Evolutionary conservation across 305 asterid genomes (phyloP).

Genomic region (Fraxinus paxiana): DNA sequence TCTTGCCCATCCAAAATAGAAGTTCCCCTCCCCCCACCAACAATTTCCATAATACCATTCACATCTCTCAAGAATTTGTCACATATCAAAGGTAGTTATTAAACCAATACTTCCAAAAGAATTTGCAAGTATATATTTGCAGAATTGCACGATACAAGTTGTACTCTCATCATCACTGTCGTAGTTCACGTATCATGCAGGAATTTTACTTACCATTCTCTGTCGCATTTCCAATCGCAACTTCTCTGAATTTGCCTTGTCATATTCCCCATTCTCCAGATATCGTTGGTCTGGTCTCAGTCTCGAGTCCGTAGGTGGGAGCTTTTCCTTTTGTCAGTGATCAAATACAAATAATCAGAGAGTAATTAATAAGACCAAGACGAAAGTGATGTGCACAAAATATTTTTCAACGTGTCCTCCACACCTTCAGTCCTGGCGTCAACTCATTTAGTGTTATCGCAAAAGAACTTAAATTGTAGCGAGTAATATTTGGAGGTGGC

Average conservation of each 20-base stretch:
- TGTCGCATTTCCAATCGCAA: not conserved
- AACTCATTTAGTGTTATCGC: not conserved
- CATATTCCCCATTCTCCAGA: not conserved
- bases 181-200: not conserved
- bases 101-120: not conserved
- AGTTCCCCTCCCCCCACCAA: not conserved
- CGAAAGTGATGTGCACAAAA: not conserved
- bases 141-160: not conserved
- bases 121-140: not conserved
- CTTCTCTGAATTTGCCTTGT: not conserved
- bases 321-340: not conserved
- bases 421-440: not conserved
- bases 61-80: not conserved
- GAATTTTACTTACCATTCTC: not conserved
- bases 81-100: not conserved
- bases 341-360: not conserved
- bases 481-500: not conserved
- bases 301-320: not conserved
- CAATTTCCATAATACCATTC: not conserved
- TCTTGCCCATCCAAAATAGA: not conserved
- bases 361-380: not conserved
- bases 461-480: not conserved
- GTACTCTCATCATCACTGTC: not conserved
- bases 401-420: not conserved
- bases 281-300: not conserved